Percentiles rank a stretch among this genome's conserved stretches.
These are phyloP conservation scores for Eucalyptus tenuipes DNA, from an alignment of 345 rosid species.

Conservation along the genomic window DNA sequence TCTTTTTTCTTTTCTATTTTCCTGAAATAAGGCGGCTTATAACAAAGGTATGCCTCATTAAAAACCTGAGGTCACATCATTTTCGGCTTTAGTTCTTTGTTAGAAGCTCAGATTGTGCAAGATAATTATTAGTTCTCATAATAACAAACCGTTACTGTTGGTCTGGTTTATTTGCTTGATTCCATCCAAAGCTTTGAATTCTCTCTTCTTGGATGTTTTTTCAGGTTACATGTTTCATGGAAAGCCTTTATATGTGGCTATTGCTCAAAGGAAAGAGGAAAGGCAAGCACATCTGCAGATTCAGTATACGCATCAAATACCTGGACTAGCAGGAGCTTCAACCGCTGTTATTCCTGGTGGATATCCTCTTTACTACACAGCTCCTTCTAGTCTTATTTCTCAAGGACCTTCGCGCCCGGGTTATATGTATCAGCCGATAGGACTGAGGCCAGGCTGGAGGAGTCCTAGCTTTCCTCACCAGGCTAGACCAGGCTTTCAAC, in stretches of 20 bases:
- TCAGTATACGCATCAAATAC: slow-evolving; percentile 30
- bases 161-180: not conserved
- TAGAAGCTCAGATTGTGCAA: not conserved
- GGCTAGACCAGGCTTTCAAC: slow-evolving; percentile 35
- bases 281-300: slow-evolving; percentile 46
- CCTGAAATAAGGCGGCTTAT: not conserved
- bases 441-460: slow-evolving; percentile 49
- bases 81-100: not conserved
- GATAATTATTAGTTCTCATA: not conserved
- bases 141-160: not conserved
- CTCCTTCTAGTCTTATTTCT: slow-evolving; percentile 39
- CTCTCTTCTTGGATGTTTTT: not conserved
- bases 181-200: not conserved
- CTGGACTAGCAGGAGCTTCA: slow-evolving; percentile 41
- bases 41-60: not conserved
- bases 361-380: slow-evolving; percentile 46
- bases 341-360: slow-evolving; percentile 42
- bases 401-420: slow-evolving; percentile 35
- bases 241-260: slow-evolving; percentile 63
- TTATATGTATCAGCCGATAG: slow-evolving; percentile 47
- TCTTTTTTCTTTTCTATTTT: not conserved
- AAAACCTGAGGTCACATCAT: not conserved
- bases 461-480: slow-evolving; percentile 30
- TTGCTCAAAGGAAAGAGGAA: slow-evolving; percentile 72
- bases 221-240: slow-evolving; percentile 50